These are phyloP conservation scores for Aspergillus ibericus DNA, from an alignment of 2,329 filamentous ascomycete genomes.

Conservation along the genomic window DNA sequence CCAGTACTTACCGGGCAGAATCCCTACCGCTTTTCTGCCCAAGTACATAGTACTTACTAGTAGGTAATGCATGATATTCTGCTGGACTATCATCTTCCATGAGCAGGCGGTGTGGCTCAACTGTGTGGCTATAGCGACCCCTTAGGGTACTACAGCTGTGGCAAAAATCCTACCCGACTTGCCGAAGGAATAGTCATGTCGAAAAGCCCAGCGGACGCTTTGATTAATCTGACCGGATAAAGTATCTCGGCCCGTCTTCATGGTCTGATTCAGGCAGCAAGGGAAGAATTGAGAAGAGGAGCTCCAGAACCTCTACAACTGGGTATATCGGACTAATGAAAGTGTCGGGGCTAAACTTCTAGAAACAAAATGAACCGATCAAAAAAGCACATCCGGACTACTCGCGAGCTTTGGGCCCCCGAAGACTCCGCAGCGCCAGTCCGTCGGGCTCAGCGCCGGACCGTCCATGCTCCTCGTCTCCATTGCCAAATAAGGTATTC, in stretches of 20 bases:
- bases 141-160: not conserved
- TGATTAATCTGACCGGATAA: not conserved
- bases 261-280: not conserved
- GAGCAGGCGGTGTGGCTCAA: too few relatives aligned
- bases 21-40: too few relatives aligned
- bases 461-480: conserved; percentile 31
- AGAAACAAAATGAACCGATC: not conserved
- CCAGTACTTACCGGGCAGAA: too few relatives aligned
- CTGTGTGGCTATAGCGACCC: not conserved
- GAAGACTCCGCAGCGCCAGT: conserved; percentile 42
- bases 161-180: not conserved
- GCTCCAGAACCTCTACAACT: not conserved
- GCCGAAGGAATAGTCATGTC: not conserved
- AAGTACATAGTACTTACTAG: too few relatives aligned
- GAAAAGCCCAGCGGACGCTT: not conserved
- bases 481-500: conserved; percentile 36
- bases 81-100: too few relatives aligned
- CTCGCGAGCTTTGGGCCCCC: conserved; percentile 23
- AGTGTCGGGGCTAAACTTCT: not conserved
- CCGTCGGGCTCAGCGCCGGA: conserved; percentile 37
- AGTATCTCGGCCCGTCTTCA: not conserved
- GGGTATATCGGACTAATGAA: not conserved
- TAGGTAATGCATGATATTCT: too few relatives aligned
- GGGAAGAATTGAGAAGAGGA: not conserved
- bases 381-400: conserved; percentile 3